Evolutionary conservation across 2,329 filamentous ascomycete species (phyloP).

Genomic region (Cercospora zeae-maydis): DNA sequence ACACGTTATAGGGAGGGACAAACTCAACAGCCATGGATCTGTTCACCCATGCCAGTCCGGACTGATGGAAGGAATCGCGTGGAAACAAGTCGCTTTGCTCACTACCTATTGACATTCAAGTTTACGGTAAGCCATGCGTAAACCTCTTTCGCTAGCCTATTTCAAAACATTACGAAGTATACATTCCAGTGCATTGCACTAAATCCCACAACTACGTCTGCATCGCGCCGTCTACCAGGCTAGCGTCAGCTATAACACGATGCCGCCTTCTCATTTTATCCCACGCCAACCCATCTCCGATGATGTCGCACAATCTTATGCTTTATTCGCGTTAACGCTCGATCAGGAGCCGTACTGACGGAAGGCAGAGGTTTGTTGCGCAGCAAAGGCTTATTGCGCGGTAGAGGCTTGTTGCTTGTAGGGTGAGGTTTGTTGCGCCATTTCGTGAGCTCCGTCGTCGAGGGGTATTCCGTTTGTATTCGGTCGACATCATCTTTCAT

Average conservation of each 20-base stretch:
- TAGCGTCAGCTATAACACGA: background rate
- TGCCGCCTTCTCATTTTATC: background rate
- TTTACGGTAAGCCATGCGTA: no score
- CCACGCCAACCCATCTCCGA: background rate
- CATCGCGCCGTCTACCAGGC: background rate
- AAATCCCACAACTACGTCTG: background rate
- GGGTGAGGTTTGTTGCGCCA: background rate
- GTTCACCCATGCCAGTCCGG: no score
- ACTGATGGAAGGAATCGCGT: no score
- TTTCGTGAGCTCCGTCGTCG: background rate
- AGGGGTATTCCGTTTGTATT: background rate
- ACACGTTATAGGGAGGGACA: no score
- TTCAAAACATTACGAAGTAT: background rate
- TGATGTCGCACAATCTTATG: conserved; percentile 3
- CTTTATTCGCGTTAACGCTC: conserved; percentile 1
- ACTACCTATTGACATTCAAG: no score
- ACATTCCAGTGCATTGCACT: background rate
- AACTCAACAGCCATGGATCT: no score
- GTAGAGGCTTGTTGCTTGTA: background rate
- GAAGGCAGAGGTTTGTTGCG: conserved; percentile 3
- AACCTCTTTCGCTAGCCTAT: no score
- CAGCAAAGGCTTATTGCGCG: conserved; percentile 2
- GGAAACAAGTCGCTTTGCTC: no score
- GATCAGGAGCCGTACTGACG: conserved; percentile 6
- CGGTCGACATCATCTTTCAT: background rate